Base-by-base conservation (phyloP, 2,329 filamentous ascomycete genomes). In the Fusarium oxysporum region DNA sequence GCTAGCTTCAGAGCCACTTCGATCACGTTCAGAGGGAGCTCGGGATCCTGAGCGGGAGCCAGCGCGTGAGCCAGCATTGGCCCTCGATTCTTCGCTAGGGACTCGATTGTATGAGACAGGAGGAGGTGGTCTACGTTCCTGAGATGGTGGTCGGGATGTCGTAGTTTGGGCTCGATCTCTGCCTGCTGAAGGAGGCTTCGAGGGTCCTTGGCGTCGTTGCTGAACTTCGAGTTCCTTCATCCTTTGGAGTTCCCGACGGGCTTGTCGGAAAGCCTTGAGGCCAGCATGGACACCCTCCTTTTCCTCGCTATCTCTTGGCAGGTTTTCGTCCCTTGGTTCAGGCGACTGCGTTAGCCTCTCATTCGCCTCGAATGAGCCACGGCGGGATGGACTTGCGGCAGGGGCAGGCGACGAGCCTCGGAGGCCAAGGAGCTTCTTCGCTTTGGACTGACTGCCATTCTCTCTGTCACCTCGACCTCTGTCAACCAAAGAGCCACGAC, bases 401-500 rank as follows among this genome's bases (percentile, higher is more conserved):
- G 80, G 83, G 71, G 84, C 82, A 6, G 82, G 82, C 7, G 82
- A 74, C 13, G 82, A 79, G 13, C 86, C 86, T 32, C 86, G 86
- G 19, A 92, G 80, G 6, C 90, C 90, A 16, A 91, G 85, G 79
- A 91, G 87, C 80, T 90, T 92, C 79, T 88, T 86, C 0, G 87
- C 83, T 77, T 91, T 93, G 5, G 85, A 81, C 65, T 83, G 86
- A 13, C 81, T 82, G 11, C 64, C 76, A 62, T 78, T 80, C 30
- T 84, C 80, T 32, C 80, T 79, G 16, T 88, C 86, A 23, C 48
- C 53, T 60, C 82, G 80, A 47, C 83, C 84, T 53, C 85, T 81
- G 23, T 87, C 87, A 32, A 86, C 84, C 32, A 94, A 82, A 6
- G 92, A 92, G 19, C 92, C 90, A 25, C 88, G 86, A 78, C 92